Evolutionary conservation across 768 basidiomycete genomes (phyloP).

Genomic region (Tulasnella sp.): DNA sequence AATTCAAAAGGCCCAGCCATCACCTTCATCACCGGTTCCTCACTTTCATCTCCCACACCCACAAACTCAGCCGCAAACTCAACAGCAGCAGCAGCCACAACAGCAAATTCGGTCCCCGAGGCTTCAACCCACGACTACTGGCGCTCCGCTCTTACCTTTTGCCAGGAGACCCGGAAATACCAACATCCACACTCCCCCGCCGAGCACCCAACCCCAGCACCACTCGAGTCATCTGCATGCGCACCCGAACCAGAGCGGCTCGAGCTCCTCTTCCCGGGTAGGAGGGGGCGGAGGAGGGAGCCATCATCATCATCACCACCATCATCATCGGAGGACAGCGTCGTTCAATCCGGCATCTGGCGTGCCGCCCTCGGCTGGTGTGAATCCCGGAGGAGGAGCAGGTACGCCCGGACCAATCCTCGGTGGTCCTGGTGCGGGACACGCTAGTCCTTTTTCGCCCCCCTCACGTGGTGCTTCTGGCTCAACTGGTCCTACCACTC

Average conservation of each 20-base stretch:
- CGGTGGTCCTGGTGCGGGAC: not conserved
- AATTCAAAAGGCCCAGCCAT: not conserved
- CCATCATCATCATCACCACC: not conserved
- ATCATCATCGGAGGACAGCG: not conserved
- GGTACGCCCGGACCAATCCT: not conserved
- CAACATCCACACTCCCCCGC: not conserved
- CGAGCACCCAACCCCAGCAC: not conserved
- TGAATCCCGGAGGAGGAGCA: not conserved
- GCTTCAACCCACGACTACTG: not conserved
- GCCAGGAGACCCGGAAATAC: not conserved
- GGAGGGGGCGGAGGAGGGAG: not conserved
- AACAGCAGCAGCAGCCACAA: not conserved
- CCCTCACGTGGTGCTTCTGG: not conserved
- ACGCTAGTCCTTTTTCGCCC: not conserved
- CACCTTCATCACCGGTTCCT: not conserved
- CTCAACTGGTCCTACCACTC: too few species aligned
- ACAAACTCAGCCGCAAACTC: not conserved
- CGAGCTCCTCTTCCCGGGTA: not conserved
- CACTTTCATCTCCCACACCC: not conserved
- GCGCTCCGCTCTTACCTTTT: not conserved
- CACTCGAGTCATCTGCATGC: not conserved
- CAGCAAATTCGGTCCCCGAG: not conserved
- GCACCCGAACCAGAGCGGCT: not conserved
- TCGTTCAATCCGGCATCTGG: not conserved
- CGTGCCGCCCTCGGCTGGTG: not conserved